Evolutionary conservation across 495 filamentous ascomycete species (phyloP).

Genomic region (Neurospora sp.): DNA sequence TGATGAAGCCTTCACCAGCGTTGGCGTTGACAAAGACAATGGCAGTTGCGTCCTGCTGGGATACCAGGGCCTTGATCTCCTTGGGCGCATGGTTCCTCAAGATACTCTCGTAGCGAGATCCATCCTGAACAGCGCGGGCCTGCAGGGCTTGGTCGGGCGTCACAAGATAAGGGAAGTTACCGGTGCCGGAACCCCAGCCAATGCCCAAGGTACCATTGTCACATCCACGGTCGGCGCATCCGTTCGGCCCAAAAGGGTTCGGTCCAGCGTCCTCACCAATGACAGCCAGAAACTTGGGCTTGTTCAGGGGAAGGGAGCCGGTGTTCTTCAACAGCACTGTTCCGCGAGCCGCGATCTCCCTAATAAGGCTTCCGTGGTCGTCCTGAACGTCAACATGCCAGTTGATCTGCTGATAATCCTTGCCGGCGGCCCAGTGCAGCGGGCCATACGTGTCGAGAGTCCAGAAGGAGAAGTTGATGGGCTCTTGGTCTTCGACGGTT

Average conservation of each 20-base stretch:
- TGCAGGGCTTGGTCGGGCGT: constrained; percentile 82
- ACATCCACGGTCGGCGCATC: constrained; percentile 74
- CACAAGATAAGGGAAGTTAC: constrained; percentile 85
- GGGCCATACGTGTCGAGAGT: constrained; percentile 65
- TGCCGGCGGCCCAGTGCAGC: constrained; percentile 48
- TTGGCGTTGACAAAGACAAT: constrained; percentile 88
- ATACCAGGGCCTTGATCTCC: constrained; percentile 49
- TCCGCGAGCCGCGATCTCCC: constrained; percentile 63
- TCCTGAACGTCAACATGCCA: constrained; percentile 73
- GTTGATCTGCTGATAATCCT: constrained; percentile 65
- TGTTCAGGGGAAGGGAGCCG: constrained; percentile 63
- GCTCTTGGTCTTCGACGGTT: constrained; percentile 43
- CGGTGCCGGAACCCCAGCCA: constrained; percentile 88
- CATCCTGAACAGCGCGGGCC: constrained; percentile 52
- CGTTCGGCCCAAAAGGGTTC: constrained; percentile 74
- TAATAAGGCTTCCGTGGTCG: constrained; percentile 61
- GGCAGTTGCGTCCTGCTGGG: constrained; percentile 55
- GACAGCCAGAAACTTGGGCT: constrained; percentile 67
- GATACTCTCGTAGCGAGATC: constrained; percentile 59
- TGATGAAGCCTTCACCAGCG: constrained; percentile 79
- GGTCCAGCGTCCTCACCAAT: constrained; percentile 76
- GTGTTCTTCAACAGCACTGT: constrained; percentile 86
- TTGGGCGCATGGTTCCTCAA: constrained; percentile 59
- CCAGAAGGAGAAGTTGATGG: constrained; percentile 86
- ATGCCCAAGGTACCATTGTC: constrained; percentile 81